Evolutionary conservation across 192 early-diverging fungal species (phyloP), one percentile per base, ranked within the genome.

Genomic region (Umbelopsis vinacea): DNA sequence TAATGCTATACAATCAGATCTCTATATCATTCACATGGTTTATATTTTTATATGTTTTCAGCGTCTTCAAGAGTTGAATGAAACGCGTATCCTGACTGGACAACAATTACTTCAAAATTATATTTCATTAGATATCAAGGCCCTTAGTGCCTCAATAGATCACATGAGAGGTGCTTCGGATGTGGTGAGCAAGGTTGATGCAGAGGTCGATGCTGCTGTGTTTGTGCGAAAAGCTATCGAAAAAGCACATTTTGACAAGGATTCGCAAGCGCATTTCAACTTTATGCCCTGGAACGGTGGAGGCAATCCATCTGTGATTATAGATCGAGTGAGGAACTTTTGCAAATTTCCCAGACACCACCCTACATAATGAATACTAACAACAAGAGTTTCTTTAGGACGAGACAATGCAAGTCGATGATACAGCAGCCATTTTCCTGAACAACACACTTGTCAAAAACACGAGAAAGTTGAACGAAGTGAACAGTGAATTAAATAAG

Each of bases 401-500:
- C 53, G 81, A 75, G 19, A 75, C 83, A 33, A 76, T 94, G 37
- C 84, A 83, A 0, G 67, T 70, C 15, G 91, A 91, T 68, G 89
- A 90, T 35, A 83, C 79, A 26, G 79, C 90, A 4, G 55, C 76
- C 8, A 84, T 90, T 12, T 93, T 84, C 63, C 76, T 94, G 68
- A 85, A 79, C 55, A 94, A 94, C 76, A 88, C 85, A 70, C 76
- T 93, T 21, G 78, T 82, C 54, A 90, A 88, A 69, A 67, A 89
- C 35, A 78, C 81, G 50, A 78, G 84, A 67, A 79, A 83, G 29
- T 63, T 88, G 23, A 78, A 80, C 10, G 76, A 82, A 45, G 22
- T 89, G 10, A 82, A 74, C 15, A 71, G 77, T 46, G 88, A 90
- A 7, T 80, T 91, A 37, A 79, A 75, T 10, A 75, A 66, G 22